A percentile compares a stretch with the other conserved stretches of the same genome.
Conservation (phyloP, 2,329 filamentous ascomycete species). For the Fusarium sp. region DNA sequence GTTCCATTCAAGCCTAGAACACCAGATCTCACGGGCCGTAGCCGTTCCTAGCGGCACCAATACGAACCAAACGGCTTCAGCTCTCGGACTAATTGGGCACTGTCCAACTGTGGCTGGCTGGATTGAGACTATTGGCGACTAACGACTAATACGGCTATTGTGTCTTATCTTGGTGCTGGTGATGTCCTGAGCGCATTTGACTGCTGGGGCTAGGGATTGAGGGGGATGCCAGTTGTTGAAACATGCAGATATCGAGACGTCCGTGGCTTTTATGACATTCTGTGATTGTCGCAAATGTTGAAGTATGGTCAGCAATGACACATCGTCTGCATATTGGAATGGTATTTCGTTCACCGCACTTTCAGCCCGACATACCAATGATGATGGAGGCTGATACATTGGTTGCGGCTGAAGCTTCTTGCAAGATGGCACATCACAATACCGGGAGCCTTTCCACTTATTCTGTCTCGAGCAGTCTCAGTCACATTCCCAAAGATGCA, state of each 20-base stretch:
- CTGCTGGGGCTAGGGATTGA: background rate
- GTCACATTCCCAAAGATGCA: background rate
- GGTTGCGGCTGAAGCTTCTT: background rate
- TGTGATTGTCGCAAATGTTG: background rate
- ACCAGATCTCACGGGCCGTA: conserved; percentile 10
- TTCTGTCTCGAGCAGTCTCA: background rate
- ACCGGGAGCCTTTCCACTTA: accelerated
- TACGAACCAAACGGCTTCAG: background rate
- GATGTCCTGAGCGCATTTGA: background rate
- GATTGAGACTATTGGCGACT: background rate
- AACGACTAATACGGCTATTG: background rate
- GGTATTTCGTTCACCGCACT: background rate
- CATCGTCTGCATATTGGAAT: accelerated
- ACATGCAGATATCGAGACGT: background rate
- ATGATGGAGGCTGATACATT: background rate
- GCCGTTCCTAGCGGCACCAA: background rate
- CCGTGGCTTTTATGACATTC: background rate
- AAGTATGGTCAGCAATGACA: background rate
- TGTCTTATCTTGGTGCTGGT: background rate
- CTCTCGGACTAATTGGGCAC: background rate
- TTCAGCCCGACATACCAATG: background rate
- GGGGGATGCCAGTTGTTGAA: background rate
- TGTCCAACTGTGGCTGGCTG: background rate
- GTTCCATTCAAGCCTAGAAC: background rate
- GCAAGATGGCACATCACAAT: too few species aligned